A percentile compares a stretch with the other conserved stretches of the same genome.
These are phyloP conservation scores for Euphorbia celastroides DNA, from an alignment of 441 rosid species.

Conservation along the genomic window DNA sequence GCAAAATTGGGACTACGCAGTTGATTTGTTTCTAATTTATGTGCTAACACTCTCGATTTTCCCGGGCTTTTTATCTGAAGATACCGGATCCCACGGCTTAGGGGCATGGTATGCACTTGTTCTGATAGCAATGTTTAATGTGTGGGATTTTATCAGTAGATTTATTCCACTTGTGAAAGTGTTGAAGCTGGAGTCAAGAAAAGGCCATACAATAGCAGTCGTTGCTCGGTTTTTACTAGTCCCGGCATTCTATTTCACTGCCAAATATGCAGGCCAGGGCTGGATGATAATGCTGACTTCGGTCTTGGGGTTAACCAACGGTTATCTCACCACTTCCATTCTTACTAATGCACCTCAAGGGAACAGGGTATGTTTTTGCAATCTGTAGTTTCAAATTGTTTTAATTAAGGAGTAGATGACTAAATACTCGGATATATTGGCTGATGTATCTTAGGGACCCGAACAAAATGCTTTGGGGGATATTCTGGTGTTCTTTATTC, in stretches of 20 bases:
- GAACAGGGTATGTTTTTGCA: constrained; percentile 46
- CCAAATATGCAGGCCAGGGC: constrained; percentile 62
- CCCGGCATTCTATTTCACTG: constrained; percentile 64
- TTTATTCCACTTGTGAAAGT: constrained; percentile 37
- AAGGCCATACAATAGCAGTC: constrained; percentile 29
- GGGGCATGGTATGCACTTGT: constrained; percentile 68
- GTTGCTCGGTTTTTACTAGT: constrained; percentile 42
- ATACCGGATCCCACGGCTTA: constrained; percentile 52
- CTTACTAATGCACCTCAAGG: constrained; percentile 56
- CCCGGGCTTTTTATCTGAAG: constrained; percentile 70
- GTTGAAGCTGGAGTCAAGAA: constrained; percentile 48
- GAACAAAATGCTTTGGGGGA: constrained; percentile 83
- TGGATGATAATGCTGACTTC: constrained; percentile 70
- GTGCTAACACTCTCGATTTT: constrained; percentile 59
- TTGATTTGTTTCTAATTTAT: constrained; percentile 49
- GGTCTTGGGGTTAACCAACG: constrained; percentile 52
- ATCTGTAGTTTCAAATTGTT: background rate
- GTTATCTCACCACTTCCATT: constrained; percentile 62
- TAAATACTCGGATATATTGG: constrained; percentile 23
- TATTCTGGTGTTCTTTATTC: constrained; percentile 51
- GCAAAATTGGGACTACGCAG: constrained; percentile 47
- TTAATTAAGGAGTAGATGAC: constrained; percentile 12
- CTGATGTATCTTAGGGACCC: constrained; percentile 51
- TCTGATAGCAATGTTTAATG: constrained; percentile 55
- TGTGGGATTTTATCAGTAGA: constrained; percentile 57